A percentile compares a stretch with the other conserved stretches of the same genome.
Conservation (phyloP, 805 yeast species). For the Saccharomycopsis sp. region DNA sequence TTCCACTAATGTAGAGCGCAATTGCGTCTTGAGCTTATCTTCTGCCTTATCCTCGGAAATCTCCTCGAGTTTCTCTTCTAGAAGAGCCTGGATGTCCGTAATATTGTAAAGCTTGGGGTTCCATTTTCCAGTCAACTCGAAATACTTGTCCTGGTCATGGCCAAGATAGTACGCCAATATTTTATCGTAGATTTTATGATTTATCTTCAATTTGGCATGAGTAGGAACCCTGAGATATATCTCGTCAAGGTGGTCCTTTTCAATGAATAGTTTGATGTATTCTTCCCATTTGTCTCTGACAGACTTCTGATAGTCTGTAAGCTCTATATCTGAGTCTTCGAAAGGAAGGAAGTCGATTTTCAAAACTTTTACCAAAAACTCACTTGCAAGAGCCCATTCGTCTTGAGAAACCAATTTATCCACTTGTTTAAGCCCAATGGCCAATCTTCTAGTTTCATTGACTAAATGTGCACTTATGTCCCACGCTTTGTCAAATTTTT, state of each 20-base stretch:
- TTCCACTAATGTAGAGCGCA: slow-evolving; percentile 42
- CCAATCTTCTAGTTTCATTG: slow-evolving; percentile 41
- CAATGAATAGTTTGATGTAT: slow-evolving; percentile 50
- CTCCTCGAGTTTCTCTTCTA: slow-evolving; percentile 41
- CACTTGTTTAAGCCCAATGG: slow-evolving; percentile 53
- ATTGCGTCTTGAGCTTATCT: slow-evolving; percentile 22
- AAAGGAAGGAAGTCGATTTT: slow-evolving; percentile 21
- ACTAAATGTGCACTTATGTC: slow-evolving; percentile 56
- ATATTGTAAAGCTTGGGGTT: slow-evolving; percentile 46
- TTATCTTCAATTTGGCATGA: slow-evolving; percentile 31
- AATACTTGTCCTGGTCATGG: slow-evolving; percentile 32
- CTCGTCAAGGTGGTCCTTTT: slow-evolving; percentile 37
- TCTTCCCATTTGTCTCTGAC: slow-evolving; percentile 51
- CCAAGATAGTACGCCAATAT: slow-evolving; percentile 42
- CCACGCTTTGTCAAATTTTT: slow-evolving; percentile 68
- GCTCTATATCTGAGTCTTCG: slow-evolving; percentile 22
- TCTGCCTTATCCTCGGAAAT: slow-evolving; percentile 24
- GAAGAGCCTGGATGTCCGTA: slow-evolving; percentile 33
- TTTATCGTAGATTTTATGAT: slow-evolving; percentile 37
- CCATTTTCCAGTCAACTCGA: slow-evolving; percentile 49
- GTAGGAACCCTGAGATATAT: slow-evolving; percentile 55
- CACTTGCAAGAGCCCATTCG: slow-evolving; percentile 52
- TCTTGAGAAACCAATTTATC: slow-evolving; percentile 29
- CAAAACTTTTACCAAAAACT: slow-evolving; percentile 39
- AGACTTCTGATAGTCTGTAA: slow-evolving; percentile 19